Conservation (phyloP, 2,329 filamentous ascomycete species). For the Chrysoporthe deuterocubensis region DNA sequence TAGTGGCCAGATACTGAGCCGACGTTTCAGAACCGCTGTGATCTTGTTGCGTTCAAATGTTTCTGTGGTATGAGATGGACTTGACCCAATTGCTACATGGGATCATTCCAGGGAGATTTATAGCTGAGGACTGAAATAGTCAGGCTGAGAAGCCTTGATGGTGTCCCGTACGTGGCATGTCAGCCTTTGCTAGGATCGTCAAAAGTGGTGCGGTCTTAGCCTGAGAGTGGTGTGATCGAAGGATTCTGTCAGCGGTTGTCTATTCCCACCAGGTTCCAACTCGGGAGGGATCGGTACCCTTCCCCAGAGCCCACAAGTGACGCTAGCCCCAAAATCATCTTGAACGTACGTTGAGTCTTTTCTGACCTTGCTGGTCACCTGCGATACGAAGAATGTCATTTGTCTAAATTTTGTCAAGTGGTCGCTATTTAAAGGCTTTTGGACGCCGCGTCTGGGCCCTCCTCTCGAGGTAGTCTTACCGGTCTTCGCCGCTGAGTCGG, state of each 20-base stretch:
- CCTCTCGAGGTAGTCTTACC: neutral
- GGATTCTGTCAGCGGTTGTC: conserved; percentile 23
- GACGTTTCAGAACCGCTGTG: neutral
- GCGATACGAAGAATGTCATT: conserved; percentile 16
- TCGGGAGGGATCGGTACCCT: conserved; percentile 14
- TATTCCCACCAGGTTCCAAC: conserved; percentile 14
- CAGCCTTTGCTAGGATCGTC: conserved; percentile 4
- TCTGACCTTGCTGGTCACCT: neutral
- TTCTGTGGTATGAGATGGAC: neutral
- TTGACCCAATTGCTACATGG: neutral
- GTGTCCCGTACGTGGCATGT: conserved; percentile 17
- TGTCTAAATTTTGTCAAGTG: conserved; percentile 1
- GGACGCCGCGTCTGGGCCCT: neutral
- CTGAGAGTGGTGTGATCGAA: conserved; percentile 26
- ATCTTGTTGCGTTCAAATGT: neutral
- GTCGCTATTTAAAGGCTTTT: neutral
- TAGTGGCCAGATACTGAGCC: neutral
- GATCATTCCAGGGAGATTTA: conserved; percentile 14
- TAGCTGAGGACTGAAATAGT: conserved; percentile 4
- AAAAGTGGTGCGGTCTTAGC: conserved; percentile 15
- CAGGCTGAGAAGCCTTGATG: neutral
- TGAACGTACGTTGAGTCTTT: conserved; percentile 21
- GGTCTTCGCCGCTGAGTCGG: conserved; percentile 2
- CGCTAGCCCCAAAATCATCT: conserved; percentile 15
- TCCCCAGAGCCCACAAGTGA: neutral